Base-by-base conservation (phyloP, 352 stramenopile genomes). In the Aphanomyces stellatus region DNA sequence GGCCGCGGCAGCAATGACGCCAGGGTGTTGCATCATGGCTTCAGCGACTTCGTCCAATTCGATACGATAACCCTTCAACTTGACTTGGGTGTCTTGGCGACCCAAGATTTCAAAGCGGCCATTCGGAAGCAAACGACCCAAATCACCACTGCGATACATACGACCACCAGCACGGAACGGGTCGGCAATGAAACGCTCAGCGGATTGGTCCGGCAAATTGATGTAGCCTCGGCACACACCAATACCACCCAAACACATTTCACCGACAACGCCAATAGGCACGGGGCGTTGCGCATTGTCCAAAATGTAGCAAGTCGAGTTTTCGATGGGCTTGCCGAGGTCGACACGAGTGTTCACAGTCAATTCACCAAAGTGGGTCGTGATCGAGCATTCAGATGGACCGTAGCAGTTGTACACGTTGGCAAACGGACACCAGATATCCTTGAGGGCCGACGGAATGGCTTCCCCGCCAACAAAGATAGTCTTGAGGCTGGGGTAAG, bases 111-210 rank as follows among this genome's bases (percentile, higher is more conserved):
- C 90, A 4, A 98, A 72, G 71, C 96, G 81, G 4, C 89, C 87
- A 68, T 96, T 96, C 0, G 88, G 85, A 55, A 98, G 75, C 53
- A 97, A 92, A 17, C 91, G 78, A 46, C 86, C 93, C 43, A 91
- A 76, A 76, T 98, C 92, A 33, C 94, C 92, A 0, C 91, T 98
- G 34, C 87, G 82, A 72, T 98, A 98, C 30, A 98, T 87, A 22
- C 79, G 84, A 37, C 79, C 80, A 4, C 1, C 81, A 76, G 35
- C 28, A n/a, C n/a, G n/a, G 72, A 53, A 51, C 82, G 82, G 5
- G 74, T 70, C 72, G 92, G 76, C 27, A 81, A 72, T 7, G 96
- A 76, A 67, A 5, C 42, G 42, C 8, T 51, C 7, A 22, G 42
- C 19, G 7, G 42, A 25, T 51, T 51, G 8, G 19, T 51, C 42